A percentile compares a stretch with the other conserved stretches of the same genome.
Conservation (phyloP, 148 eudicot species). For the Fagopyrum homotropicum region DNA sequence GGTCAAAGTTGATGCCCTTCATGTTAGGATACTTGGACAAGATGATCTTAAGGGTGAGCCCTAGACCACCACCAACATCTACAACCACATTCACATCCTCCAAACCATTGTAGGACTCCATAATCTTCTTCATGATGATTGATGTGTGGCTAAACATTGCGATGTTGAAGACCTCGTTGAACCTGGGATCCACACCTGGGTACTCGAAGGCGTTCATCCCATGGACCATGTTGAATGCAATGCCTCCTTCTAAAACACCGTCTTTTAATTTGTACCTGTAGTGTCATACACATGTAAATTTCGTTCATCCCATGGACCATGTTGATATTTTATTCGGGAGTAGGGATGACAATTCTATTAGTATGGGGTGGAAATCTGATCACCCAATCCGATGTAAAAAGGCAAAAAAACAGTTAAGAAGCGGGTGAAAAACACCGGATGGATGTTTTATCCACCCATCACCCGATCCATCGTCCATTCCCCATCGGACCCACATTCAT, state of each 20-base stretch:
- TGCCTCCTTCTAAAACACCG: slow-evolving; percentile 29
- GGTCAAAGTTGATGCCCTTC: slow-evolving; percentile 31
- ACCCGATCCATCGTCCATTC: too few species aligned
- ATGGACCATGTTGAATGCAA: slow-evolving; percentile 27
- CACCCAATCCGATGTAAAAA: too few species aligned
- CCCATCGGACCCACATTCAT: too few species aligned
- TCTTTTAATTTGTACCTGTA: slow-evolving; percentile 24
- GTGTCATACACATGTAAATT: too few species aligned
- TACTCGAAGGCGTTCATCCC: slow-evolving; percentile 32
- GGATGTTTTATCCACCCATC: too few species aligned
- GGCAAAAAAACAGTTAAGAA: too few species aligned
- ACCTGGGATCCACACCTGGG: slow-evolving; percentile 15
- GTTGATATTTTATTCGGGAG: too few species aligned
- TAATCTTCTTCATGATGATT: slow-evolving; percentile 21
- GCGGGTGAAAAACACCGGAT: too few species aligned
- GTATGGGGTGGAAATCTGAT: too few species aligned
- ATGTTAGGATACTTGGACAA: slow-evolving; percentile 23
- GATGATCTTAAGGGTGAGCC: slow-evolving; percentile 24
- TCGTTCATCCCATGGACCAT: too few species aligned
- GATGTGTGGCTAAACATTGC: slow-evolving; percentile 29
- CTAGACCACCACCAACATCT: slow-evolving; percentile 39
- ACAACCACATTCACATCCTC: slow-evolving; percentile 22
- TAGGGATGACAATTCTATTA: too few species aligned
- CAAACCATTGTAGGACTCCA: slow-evolving; percentile 28
- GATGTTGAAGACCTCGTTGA: slow-evolving; percentile 29